Percentiles rank a stretch among this genome's conserved stretches.
Conservation (phyloP, 768 basidiomycete genomes). For the Tephrocybe sp. region DNA sequence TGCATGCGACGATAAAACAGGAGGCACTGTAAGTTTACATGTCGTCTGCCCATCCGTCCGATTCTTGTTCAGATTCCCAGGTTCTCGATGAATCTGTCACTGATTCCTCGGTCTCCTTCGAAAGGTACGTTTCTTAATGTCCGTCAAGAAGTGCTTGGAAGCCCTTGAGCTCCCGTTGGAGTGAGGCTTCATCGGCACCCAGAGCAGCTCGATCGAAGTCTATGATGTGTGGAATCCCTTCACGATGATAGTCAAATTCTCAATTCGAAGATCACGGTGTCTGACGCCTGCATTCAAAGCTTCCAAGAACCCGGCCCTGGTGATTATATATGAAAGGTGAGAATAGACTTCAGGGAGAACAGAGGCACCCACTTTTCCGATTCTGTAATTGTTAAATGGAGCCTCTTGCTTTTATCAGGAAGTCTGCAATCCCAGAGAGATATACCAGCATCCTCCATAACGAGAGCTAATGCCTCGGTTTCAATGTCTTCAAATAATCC, state of each 20-base stretch:
- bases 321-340: no score
- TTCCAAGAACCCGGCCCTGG: no score
- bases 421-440: not conserved
- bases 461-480: conserved; percentile 9
- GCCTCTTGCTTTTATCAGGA: not conserved
- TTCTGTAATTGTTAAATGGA: not conserved
- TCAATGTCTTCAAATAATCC: conserved; percentile 18
- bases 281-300: conserved; percentile 19
- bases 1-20: no score
- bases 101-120: no score
- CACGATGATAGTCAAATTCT: conserved; percentile 21
- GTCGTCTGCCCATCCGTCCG: no score
- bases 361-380: conserved; percentile 3
- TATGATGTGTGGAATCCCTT: conserved; percentile 28
- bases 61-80: no score
- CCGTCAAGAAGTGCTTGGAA: not conserved
- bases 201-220: conserved; percentile 11
- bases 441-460: conserved; percentile 15
- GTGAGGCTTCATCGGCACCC: not conserved
- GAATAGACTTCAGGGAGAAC: conserved; percentile 18
- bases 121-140: no score
- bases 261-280: conserved; percentile 22
- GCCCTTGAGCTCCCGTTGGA: not conserved
- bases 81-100: no score
- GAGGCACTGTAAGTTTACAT: no score